Conservation (phyloP, 352 stramenopile species). For the Phytophthora sp. region DNA sequence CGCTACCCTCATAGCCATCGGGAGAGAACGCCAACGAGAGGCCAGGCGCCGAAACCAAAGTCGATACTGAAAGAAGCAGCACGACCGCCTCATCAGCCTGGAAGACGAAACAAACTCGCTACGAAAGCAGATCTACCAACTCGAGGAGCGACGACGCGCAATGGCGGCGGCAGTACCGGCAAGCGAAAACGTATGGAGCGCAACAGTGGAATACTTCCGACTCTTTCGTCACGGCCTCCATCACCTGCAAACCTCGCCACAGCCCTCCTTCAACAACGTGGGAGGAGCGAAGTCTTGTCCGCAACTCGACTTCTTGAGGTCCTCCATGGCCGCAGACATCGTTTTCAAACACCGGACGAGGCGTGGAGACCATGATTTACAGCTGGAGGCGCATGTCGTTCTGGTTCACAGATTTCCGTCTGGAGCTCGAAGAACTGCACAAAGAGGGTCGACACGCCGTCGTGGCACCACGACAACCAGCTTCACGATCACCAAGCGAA, state of each 20-base stretch:
- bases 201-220: constrained; percentile 6
- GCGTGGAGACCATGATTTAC: background rate
- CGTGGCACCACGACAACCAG: background rate
- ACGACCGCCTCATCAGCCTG: background rate
- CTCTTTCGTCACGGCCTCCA: background rate
- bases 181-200: background rate
- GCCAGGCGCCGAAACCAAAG: background rate
- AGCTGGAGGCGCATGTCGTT: constrained; percentile 2
- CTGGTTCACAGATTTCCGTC: constrained; percentile 1
- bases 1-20: background rate
- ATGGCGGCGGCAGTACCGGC: background rate
- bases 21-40: constrained; percentile 1
- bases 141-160: background rate
- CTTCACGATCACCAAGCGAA: background rate
- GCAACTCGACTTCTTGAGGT: background rate
- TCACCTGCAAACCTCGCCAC: background rate
- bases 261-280: background rate
- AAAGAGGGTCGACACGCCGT: background rate
- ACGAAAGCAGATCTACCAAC: background rate
- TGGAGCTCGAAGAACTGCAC: constrained; percentile 6
- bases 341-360: background rate
- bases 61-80: constrained; percentile 12
- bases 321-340: background rate
- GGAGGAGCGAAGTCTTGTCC: background rate
- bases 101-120: background rate